phyloP scores from a whole-genome alignment of 768 basidiomycete genomes.

The Lepiota subincarnata region DNA sequence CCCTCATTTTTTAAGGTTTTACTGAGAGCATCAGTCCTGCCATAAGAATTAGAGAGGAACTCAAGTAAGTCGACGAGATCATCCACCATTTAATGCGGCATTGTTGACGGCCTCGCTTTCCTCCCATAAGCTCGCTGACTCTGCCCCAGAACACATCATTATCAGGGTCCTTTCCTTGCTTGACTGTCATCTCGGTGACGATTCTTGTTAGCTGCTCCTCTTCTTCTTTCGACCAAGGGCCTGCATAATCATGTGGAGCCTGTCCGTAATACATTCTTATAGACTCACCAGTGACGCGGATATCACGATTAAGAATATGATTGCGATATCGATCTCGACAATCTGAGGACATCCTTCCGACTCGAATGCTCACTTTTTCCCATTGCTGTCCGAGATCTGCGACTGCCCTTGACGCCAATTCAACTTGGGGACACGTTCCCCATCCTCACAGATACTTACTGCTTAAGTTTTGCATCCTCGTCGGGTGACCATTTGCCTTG shows the following conservation, averaged over 20 bases:
- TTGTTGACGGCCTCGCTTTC: conserved; percentile 72
- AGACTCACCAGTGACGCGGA: conserved; percentile 50
- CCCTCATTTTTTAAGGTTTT: conserved; percentile 73
- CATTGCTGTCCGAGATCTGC: conserved; percentile 68
- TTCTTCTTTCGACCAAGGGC: conserved; percentile 75
- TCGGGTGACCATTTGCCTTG: conserved; percentile 67
- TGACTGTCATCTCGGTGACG: conserved; percentile 69
- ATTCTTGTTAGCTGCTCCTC: conserved; percentile 71
- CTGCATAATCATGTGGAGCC: conserved; percentile 25
- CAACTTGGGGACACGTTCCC: not conserved
- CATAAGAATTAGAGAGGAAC: not conserved
- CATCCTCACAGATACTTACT: conserved; percentile 37
- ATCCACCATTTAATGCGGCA: conserved; percentile 83
- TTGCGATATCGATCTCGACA: conserved; percentile 87
- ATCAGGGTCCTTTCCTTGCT: conserved; percentile 68
- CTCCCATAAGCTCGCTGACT: conserved; percentile 75
- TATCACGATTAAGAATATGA: conserved; percentile 65
- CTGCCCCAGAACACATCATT: conserved; percentile 82
- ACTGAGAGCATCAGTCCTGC: conserved; percentile 73
- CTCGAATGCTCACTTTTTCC: conserved; percentile 69
- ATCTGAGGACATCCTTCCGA: conserved; percentile 74
- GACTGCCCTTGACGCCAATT: conserved; percentile 51
- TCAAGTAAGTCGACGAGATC: not conserved
- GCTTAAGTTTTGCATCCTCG: conserved; percentile 61
- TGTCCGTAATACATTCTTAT: not conserved